Evolutionary conservation across 768 basidiomycete species (phyloP), one percentile per base, ranked within the genome.

Genomic region (Leucosporidium scottii): DNA sequence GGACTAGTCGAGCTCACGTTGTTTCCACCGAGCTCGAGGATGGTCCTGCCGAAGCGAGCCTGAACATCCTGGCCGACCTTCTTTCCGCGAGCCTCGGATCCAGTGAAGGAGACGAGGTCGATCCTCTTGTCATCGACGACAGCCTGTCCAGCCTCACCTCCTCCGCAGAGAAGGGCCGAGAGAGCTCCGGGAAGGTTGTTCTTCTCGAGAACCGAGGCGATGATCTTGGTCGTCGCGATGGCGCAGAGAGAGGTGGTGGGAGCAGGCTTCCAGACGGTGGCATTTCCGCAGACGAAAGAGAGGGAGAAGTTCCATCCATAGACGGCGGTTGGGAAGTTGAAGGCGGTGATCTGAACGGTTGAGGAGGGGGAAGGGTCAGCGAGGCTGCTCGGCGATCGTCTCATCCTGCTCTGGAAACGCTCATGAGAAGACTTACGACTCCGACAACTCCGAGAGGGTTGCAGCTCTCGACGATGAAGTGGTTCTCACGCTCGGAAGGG

Each of bases 221-320:
- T 81, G 73, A 97, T 90, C 76, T 85, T 87, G 28, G 90, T 93
- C 28, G 92, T 20, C 51, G 31, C 8, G 59, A 23, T 88, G n/a
- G 92, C 83, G 76, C 62, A 63, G 12, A 75, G 67, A 4, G 93
- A 87, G 0, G 93, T 97, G 3, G 83, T 89, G 3, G 87, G 90
- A 0, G 92, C 89, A 9, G 93, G 93, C 77, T 97, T 97, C 93
- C 93, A 97, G 56, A 98, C 78, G 0, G 91, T 93, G 2, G 91
- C 87, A 78, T 98, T 97, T 23, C 93, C 93, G 34, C 89, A 88
- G 2, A 90, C 87, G 66, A 97, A 80, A 5, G 92, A 90, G 28
- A 97, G 82, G 3, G 91, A 84, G 59, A 94, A 80, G 78, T 97
- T 97, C 93, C 93, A 92, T 74, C 27, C 54, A 34, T 60, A 68